phyloP scores from a whole-genome alignment of 768 basidiomycete genomes.

The Auriscalpium microsporum region DNA sequence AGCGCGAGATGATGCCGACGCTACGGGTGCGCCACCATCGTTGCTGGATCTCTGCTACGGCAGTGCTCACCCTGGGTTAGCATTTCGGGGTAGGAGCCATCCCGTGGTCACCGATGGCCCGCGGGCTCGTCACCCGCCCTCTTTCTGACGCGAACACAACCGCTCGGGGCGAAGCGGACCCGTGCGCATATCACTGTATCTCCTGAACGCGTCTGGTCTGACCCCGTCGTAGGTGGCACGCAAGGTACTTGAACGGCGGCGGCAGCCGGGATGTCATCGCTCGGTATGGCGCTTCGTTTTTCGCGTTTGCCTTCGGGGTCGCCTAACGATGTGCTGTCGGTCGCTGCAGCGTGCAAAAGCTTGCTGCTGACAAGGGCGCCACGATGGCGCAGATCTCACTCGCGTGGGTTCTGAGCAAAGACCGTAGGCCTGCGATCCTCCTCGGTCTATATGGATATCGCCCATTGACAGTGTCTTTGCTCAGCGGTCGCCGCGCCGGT shows the following conservation, averaged over 20 bases:
- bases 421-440: constrained; percentile 12
- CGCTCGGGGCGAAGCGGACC: constrained; percentile 18
- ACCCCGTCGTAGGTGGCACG: too few relatives aligned
- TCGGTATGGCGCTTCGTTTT: neutral
- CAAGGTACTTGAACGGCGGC: neutral
- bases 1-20: constrained; percentile 33
- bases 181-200: constrained; percentile 7
- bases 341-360: constrained; percentile 26
- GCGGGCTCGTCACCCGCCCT: constrained; percentile 26
- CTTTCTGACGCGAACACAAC: constrained; percentile 13
- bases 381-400: constrained; percentile 40
- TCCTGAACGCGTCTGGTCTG: neutral
- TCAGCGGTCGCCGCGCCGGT: too few relatives aligned
- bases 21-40: constrained; percentile 16
- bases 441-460: neutral
- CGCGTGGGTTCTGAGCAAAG: constrained; percentile 32
- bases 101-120: constrained; percentile 33
- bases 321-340: neutral
- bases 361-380: constrained; percentile 33
- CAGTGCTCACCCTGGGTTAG: constrained; percentile 1
- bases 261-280: neutral
- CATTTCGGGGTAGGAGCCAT: constrained; percentile 30
- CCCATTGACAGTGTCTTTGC: too few relatives aligned
- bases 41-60: neutral
- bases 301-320: neutral